Evolutionary conservation across 306 rosid species (phyloP).

Genomic region (Trifolium subterraneum): DNA sequence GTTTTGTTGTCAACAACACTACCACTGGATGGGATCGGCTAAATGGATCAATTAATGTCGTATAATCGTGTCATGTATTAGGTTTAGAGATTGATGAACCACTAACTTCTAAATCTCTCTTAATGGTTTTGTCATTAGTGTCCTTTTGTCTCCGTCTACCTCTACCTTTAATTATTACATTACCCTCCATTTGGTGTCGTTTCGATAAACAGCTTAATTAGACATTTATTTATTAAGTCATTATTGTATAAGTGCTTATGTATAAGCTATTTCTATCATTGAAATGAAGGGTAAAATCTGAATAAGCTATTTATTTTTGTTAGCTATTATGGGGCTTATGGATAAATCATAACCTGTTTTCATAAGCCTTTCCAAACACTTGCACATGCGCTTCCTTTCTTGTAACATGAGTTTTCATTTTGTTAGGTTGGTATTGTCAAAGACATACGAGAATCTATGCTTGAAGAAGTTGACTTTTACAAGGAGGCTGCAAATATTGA

Average conservation of each 20-base stretch:
- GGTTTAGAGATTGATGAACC: background rate
- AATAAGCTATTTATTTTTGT: background rate
- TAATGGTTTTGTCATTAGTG: background rate
- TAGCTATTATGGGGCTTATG: background rate
- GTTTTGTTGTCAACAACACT: background rate
- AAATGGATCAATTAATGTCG: background rate
- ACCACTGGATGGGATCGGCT: background rate
- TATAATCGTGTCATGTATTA: background rate
- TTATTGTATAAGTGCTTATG: background rate
- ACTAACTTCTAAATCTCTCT: background rate
- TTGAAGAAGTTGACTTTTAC: constrained; percentile 94
- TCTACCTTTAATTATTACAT: background rate
- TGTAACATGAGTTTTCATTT: constrained; percentile 48
- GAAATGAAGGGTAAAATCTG: background rate
- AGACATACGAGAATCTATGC: constrained; percentile 95
- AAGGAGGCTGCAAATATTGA: constrained; percentile 96
- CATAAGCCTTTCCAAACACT: background rate
- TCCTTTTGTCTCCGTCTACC: background rate
- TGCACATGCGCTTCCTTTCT: background rate
- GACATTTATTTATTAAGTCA: background rate
- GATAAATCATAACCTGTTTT: background rate
- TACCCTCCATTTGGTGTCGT: background rate
- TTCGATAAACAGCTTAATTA: background rate
- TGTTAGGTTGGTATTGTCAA: constrained; percentile 89
- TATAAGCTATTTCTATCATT: background rate